Evolutionary conservation across 2,329 filamentous ascomycete species (phyloP), one percentile per base, ranked within the genome.

Genomic region (Neoascochyta sp.): DNA sequence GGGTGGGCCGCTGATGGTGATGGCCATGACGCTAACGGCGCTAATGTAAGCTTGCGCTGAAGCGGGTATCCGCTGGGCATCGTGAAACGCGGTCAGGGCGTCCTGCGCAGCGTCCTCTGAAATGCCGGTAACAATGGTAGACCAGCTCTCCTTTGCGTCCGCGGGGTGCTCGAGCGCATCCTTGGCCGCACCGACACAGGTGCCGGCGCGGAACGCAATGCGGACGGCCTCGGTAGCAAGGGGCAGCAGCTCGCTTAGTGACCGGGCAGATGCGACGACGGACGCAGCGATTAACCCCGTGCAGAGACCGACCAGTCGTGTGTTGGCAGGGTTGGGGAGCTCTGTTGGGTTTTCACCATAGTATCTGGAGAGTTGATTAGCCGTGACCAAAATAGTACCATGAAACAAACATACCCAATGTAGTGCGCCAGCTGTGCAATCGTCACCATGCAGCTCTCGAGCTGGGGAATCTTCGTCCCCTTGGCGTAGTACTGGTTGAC

Each of bases 211-310:
- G 65, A 85, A 86, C 23, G 80, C 75, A 53, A 84, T 71, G 41
- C 81, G 69, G 14, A 82, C 76, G 15, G 76, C 70, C 54, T 83
- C 75, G 10, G 81, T 71, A 29, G 74, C 80, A 28, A 84, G 67
- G 5, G 73, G 73, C 13, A 83, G 67, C 19, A 86, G 65, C 25
- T 77, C 70, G 11, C 74, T 75, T 26, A 83, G 64, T 5, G 77
- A 80, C 36, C 73, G 74, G 17, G 80, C 73, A 13, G 75, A 78
- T 9, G 80, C 75, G 34, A 84, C 74, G 10, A 79, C 81, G 9
- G 75, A 68, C n/a, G 78, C 81, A n/a, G 81, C 80, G 47, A 85
- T 75, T 13, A 82, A 68, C 29, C 81, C 81, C 22, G 79, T 82
- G 67, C 81, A 84, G 23, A 85, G 71, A 35, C 80, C 81, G 16